Base-by-base conservation (phyloP, 441 rosid species). In the Erodium texanum region DNA sequence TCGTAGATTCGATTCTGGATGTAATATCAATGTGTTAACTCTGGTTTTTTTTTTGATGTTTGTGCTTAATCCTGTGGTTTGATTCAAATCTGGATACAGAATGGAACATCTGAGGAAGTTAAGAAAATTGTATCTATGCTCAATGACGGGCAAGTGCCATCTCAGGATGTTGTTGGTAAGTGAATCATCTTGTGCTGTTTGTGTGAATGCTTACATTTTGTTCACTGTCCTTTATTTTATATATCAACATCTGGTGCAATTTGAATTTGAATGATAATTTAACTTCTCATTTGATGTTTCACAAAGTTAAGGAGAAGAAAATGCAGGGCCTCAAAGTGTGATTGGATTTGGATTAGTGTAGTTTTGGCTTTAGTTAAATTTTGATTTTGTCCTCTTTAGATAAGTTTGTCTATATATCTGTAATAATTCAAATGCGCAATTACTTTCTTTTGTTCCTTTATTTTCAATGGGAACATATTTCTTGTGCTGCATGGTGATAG, bases 81-180 rank as follows among this genome's bases (percentile, higher is more conserved):
- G 52, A 9, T 48, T 66, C 67, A 2, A 61, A 63, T 72, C 36
- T 70, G 56, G 1, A 58, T 79, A 76, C 79, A 87, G 93, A 87
- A 87, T 67, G 93, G 93, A 70, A 85, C 86, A 63, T 69, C 73
- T 11, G 87, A 85, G 66, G 87, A 85, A 69, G 90, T 87, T 79
- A 87, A 84, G 82, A 87, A 85, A 84, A 84, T 87, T 22, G 90
- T 83, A 15, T 78, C 68, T 67, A 76, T 74, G n/a, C 86, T 87
- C 68, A 87, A 87, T 65, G 86, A 75, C 43, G 85, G 82, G 34
- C 72, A 82, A 68, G 89, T 87, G 67, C 93, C 89, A 7, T 75
- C 89, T 1, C 75, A 68, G 43, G 90, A 87, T 66, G 86, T 81
- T 54, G 89, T 87, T 27, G 93, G 88, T 85, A 62, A 68, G 84